Base-by-base conservation (phyloP, 441 rosid genomes). In the Pelargonium fulgidum region DNA sequence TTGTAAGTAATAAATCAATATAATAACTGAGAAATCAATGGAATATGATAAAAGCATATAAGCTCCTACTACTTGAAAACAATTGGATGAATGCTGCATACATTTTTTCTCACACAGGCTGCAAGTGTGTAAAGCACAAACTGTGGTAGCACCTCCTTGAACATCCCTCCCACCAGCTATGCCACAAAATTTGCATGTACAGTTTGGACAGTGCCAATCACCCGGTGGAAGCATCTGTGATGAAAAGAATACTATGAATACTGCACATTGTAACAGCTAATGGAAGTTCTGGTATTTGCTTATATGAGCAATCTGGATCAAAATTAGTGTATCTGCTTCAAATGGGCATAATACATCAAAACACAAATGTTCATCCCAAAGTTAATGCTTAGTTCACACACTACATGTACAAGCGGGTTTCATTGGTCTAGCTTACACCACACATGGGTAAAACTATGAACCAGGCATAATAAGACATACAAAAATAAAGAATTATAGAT, bases 131-230 rank as follows among this genome's bases (percentile, higher is more conserved):
- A 88, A 78, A 44, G 68, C 74, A 52, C 64, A 68, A 70, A 70
- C 68, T 20, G 70, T 65, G 29, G 39, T 9, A 63, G 74, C 81
- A 74, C 75, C 83, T 54, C 47, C 84, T 73, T 79, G 67, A 64
- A 58, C 71, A 81, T 73, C 56, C 69, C 81, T 68, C 24, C 75
- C 74, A 70, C 74, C 80, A 33, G 84, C 95, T 65, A 70, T 67
- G 70, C 88, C 84, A 75, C 97, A 94, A 79, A 85, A 86, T 80
- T 87, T 91, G 88, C 99, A 94, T 7, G 87, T 88, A 77, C 99
- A 94, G 66, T 88, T 85, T 70, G 97, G 96, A 75, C 99, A 94
- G 77, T 86, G 90, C 99, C 99, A 94, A 69, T 94, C 96, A 20
- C 93, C 97, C 13, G 70, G 74, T 12, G 99, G 99, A 69, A 90